Conservation (phyloP, 2,329 filamentous ascomycete species). For the Monilinia fructigena region DNA sequence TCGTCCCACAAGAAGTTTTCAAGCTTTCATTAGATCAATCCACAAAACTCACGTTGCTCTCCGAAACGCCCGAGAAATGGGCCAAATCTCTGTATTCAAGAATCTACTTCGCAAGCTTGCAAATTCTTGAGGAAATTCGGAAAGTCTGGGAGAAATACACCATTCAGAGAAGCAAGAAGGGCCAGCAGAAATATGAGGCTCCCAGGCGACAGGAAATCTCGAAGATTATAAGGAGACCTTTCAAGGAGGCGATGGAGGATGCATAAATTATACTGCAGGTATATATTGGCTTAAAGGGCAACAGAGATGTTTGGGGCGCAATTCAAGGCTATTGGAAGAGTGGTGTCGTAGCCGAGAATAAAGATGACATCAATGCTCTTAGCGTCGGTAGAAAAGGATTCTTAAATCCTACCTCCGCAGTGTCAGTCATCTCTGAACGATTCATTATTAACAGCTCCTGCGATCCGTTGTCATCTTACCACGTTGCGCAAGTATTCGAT, state of each 20-base stretch:
- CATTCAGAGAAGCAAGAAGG: neutral
- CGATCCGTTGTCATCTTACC: constrained; percentile 3
- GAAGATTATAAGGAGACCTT: neutral
- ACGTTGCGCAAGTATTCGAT: neutral
- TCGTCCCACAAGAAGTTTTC: neutral
- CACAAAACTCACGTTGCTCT: neutral
- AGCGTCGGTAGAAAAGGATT: neutral
- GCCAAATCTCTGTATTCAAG: neutral
- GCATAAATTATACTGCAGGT: neutral
- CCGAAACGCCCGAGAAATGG: constrained; percentile 7
- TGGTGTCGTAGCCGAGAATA: neutral
- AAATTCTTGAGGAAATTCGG: constrained; percentile 9
- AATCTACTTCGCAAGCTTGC: constrained; percentile 1
- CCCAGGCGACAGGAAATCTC: neutral
- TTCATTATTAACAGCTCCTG: neutral
- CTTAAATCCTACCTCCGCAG: neutral
- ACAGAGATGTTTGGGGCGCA: neutral
- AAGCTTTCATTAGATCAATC: neutral
- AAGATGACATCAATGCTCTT: neutral
- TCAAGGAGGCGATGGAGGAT: too few species aligned
- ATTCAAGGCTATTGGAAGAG: neutral
- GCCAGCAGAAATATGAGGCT: constrained; percentile 1
- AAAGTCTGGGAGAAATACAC: constrained; percentile 11
- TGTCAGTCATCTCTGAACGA: neutral
- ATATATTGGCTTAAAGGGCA: neutral